Conservation (phyloP, 2,329 filamentous ascomycete species). For the Pseudogymnoascus pannorum region DNA sequence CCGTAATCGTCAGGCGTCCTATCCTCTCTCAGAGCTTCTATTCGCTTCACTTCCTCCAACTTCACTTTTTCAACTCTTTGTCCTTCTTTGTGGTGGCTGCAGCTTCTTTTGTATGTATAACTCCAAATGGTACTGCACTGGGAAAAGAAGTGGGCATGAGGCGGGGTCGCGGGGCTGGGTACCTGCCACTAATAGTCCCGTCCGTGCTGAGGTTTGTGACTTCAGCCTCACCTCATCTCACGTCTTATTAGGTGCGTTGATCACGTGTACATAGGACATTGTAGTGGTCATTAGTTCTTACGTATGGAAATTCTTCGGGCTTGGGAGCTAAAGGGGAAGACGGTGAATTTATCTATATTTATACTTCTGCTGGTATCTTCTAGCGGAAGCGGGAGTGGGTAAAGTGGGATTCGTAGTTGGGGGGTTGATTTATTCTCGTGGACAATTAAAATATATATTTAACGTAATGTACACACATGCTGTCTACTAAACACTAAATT, state of each 20-base stretch:
- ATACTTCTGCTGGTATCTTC: background rate
- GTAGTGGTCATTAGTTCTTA: background rate
- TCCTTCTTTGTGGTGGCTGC: background rate
- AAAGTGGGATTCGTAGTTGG: no score
- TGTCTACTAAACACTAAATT: no score
- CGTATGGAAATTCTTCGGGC: background rate
- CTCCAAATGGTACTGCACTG: background rate
- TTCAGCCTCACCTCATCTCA: slow-evolving; percentile 7
- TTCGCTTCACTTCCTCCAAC: background rate
- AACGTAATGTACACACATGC: no score
- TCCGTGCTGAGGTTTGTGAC: background rate
- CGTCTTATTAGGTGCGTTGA: background rate
- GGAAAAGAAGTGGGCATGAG: slow-evolving; percentile 5
- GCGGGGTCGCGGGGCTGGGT: slow-evolving; percentile 5
- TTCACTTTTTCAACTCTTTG: background rate
- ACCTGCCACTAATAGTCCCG: slow-evolving; percentile 4
- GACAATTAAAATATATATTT: background rate
- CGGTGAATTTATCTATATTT: background rate
- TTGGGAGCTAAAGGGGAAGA: background rate
- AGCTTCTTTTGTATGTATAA: background rate
- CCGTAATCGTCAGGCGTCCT: background rate
- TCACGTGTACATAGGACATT: background rate
- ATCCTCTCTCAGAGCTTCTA: background rate
- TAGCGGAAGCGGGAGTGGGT: background rate
- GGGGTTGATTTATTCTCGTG: background rate